These are phyloP conservation scores for Talaromyces sp. DNA, from an alignment of 2,329 filamentous ascomycete genomes.

Conservation along the genomic window DNA sequence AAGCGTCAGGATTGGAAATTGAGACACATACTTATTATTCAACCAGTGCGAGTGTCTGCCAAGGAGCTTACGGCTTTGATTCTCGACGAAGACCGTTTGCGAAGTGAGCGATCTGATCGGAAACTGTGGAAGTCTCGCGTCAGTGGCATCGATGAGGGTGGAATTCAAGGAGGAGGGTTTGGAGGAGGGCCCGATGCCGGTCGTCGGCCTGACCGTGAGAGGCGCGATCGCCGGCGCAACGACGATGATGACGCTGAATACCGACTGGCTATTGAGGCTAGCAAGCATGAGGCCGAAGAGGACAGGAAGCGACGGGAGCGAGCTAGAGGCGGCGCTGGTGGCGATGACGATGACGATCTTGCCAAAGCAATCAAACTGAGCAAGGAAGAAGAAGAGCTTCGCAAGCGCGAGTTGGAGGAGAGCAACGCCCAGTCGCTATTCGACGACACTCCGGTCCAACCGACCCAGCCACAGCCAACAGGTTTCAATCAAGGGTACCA, in stretches of 20 bases:
- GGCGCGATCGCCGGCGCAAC: constrained; percentile 46
- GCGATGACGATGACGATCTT: constrained; percentile 80
- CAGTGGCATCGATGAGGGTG: constrained; percentile 76
- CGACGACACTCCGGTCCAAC: constrained; percentile 63
- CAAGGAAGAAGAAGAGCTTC: constrained; percentile 80
- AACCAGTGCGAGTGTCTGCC: constrained; percentile 80
- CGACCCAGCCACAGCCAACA: constrained; percentile 68
- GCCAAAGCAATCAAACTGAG: constrained; percentile 93
- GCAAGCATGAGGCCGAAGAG: constrained; percentile 91
- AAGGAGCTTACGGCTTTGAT: constrained; percentile 93
- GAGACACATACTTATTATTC: background rate
- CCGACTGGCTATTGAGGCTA: constrained; percentile 83
- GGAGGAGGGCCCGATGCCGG: constrained; percentile 28
- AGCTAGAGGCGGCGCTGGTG: constrained; percentile 42
- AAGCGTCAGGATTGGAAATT: background rate
- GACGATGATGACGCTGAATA: constrained; percentile 91
- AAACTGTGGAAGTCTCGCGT: constrained; percentile 97
- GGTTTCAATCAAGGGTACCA: constrained; percentile 97
- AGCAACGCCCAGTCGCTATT: constrained; percentile 83
- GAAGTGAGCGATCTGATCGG: constrained; percentile 82
- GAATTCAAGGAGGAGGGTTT: constrained; percentile 39
- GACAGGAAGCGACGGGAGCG: constrained; percentile 67
- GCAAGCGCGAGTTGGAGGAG: constrained; percentile 79
- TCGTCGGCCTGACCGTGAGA: constrained; percentile 31
- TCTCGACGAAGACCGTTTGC: constrained; percentile 85